Conservation (phyloP, 306 rosid species). For the Cicer yamashitae region DNA sequence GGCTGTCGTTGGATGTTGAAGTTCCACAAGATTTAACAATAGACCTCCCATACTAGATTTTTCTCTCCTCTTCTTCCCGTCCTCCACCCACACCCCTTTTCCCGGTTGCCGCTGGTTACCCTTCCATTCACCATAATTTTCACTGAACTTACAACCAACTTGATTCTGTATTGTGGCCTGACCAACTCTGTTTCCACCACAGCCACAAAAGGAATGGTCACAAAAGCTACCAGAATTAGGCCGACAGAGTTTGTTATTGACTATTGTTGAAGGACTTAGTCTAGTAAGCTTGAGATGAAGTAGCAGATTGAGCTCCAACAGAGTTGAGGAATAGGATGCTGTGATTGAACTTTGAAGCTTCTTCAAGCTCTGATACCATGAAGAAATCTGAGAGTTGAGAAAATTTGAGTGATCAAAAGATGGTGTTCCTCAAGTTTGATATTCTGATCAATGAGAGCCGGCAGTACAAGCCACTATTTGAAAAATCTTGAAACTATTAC, state of each 20-base stretch:
- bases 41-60: not conserved
- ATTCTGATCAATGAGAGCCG: not conserved
- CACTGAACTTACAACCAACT: not conserved
- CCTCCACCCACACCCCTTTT: not conserved
- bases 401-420: not conserved
- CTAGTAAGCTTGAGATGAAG: not conserved
- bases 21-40: not conserved
- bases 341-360: not conserved
- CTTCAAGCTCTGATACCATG: slow-evolving; percentile 4
- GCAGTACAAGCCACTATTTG: not conserved
- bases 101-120: no score
- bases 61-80: not conserved
- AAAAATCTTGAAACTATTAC: not conserved
- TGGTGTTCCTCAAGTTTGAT: slow-evolving; percentile 1
- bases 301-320: not conserved
- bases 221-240: not conserved
- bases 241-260: not conserved
- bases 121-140: not conserved
- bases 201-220: not conserved
- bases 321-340: not conserved
- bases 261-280: slow-evolving; percentile 7
- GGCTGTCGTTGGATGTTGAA: not conserved
- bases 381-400: slow-evolving; percentile 9
- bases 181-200: slow-evolving; percentile 1
- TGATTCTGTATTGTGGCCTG: not conserved